These are phyloP conservation scores for Penicillium crystallinum DNA, from an alignment of 495 filamentous ascomycete genomes.

Conservation along the genomic window DNA sequence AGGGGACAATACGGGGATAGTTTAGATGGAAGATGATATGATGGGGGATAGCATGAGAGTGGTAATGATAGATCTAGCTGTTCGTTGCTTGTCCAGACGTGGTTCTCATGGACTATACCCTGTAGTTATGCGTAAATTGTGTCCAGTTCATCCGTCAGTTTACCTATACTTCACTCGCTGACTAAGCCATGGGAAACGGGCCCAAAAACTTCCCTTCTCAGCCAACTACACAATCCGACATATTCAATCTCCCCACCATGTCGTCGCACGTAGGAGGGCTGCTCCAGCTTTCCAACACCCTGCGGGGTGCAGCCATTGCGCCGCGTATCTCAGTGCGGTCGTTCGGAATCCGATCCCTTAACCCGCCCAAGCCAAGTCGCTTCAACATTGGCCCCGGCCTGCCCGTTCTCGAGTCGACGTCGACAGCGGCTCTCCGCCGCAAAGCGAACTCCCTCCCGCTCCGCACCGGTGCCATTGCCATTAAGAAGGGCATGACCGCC, in stretches of 20 bases:
- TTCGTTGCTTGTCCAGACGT: not conserved
- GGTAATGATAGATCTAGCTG: not conserved
- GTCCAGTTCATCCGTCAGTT: not conserved
- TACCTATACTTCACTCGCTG: not conserved
- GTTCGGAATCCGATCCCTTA: slow-evolving; percentile 49
- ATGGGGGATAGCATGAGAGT: not conserved
- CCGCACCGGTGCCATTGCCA: slow-evolving; percentile 74
- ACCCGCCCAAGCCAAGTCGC: slow-evolving; percentile 40
- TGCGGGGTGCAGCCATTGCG: slow-evolving; percentile 18
- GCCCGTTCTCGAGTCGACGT: slow-evolving; percentile 60
- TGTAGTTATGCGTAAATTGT: too few relatives aligned
- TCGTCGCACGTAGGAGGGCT: slow-evolving; percentile 36
- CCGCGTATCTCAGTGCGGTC: slow-evolving; percentile 22
- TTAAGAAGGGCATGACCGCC: slow-evolving; percentile 94
- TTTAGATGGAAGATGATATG: not conserved
- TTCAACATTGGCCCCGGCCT: slow-evolving; percentile 44
- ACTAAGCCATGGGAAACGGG: slow-evolving; percentile 1
- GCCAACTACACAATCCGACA: slow-evolving; percentile 2
- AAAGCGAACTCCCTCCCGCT: slow-evolving; percentile 70
- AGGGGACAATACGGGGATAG: not conserved
- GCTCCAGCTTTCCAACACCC: slow-evolving; percentile 22
- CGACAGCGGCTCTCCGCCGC: slow-evolving; percentile 73
- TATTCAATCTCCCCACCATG: slow-evolving; percentile 23
- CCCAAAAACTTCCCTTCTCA: slow-evolving; percentile 20
- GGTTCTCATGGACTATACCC: too few relatives aligned